These are phyloP conservation scores for Ajuga reptans DNA, from an alignment of 305 asterid species.

Conservation along the genomic window DNA sequence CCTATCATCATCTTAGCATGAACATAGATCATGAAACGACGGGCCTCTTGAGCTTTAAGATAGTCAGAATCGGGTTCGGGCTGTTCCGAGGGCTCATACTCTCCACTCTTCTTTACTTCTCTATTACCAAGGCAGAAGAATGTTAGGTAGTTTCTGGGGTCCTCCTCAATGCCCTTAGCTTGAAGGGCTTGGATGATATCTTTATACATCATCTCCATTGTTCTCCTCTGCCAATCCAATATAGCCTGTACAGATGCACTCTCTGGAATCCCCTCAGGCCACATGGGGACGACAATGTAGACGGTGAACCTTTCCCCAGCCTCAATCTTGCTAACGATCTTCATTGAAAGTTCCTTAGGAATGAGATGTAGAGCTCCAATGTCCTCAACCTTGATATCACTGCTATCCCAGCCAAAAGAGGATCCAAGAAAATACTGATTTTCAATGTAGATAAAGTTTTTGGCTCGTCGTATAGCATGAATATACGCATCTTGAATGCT, in stretches of 20 bases:
- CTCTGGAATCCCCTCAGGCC: conserved; percentile 92
- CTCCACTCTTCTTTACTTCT: conserved; percentile 70
- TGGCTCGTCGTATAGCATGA: conserved; percentile 80
- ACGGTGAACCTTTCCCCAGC: conserved; percentile 83
- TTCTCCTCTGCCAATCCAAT: conserved; percentile 79
- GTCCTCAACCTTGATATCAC: conserved; percentile 72
- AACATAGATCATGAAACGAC: conserved; percentile 89
- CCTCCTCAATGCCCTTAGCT: conserved; percentile 65
- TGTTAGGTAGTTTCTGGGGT: conserved; percentile 72
- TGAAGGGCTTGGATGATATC: conserved; percentile 60
- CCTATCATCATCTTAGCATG: conserved; percentile 96
- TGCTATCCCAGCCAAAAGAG: conserved; percentile 58
- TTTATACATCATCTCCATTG: conserved; percentile 90
- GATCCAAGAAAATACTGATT: conserved; percentile 81
- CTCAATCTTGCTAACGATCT: conserved; percentile 74
- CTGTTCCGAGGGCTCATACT: conserved; percentile 72
- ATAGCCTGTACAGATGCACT: conserved; percentile 93
- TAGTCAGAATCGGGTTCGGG: conserved; percentile 81
- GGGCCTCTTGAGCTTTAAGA: conserved; percentile 74
- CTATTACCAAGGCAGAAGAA: conserved; percentile 84
- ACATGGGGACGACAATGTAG: conserved; percentile 80
- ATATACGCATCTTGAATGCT: conserved; percentile 92
- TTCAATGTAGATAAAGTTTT: conserved; percentile 70
- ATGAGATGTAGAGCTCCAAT: conserved; percentile 75
- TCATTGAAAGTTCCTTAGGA: conserved; percentile 76